A percentile compares a stretch with the other conserved stretches of the same genome.
Conservation (phyloP, 495 filamentous ascomycete genomes). For the Neurospora sp. region DNA sequence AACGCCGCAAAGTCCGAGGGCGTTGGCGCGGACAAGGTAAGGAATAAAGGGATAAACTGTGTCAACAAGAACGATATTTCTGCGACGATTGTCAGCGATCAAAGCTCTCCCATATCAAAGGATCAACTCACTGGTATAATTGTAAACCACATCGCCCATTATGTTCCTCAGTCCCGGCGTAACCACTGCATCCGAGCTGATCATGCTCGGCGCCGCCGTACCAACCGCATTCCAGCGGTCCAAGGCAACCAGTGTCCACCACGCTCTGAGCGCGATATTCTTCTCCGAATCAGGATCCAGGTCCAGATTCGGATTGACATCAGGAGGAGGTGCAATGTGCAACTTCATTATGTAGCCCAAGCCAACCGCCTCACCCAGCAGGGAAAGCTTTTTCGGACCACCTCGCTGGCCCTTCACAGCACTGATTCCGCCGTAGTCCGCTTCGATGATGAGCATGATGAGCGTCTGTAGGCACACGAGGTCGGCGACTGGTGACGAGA, state of each 20-base stretch:
- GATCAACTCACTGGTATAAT: conserved; percentile 57
- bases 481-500: conserved; percentile 32
- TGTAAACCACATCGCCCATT: conserved; percentile 52
- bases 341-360: conserved; percentile 50
- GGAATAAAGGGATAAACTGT: conserved; percentile 17
- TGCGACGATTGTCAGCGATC: conserved; percentile 16
- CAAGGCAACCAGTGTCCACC: conserved; percentile 64
- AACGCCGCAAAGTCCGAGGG: conserved; percentile 5
- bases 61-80: conserved; percentile 28
- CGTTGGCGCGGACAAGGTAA: conserved; percentile 3
- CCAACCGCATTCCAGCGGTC: conserved; percentile 67
- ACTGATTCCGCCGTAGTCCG: conserved; percentile 36
- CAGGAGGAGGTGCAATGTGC: conserved; percentile 26
- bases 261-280: conserved; percentile 58
- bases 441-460: conserved; percentile 49
- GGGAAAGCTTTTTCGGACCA: conserved; percentile 26
- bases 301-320: conserved; percentile 11
- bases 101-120: not conserved
- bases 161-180: conserved; percentile 53
- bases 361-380: conserved; percentile 48
- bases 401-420: conserved; percentile 22
- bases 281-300: conserved; percentile 59
- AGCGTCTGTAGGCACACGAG: conserved; percentile 54
- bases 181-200: conserved; percentile 51
- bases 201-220: conserved; percentile 45